Base-by-base conservation (phyloP, 805 yeast genomes). In the Suhomyces sp. region DNA sequence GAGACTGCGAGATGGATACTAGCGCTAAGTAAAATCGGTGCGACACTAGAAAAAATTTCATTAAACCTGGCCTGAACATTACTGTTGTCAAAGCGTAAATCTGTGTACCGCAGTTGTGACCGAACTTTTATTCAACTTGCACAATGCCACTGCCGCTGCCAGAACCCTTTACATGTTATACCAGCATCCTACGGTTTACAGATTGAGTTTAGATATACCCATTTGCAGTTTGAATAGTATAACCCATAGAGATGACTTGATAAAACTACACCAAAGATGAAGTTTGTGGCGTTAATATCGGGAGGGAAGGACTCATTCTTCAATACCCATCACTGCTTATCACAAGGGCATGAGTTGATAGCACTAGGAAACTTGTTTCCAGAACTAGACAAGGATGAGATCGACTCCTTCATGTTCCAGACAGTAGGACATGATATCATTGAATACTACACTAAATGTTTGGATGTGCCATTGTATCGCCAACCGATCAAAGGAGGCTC, bases 301-400 rank as follows among this genome's bases (percentile, higher is more conserved):
- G 98, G 98, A 4, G 98, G 98, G 0, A 93, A 93, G 53, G 98
- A 93, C 58, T 90, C 97, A 6, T 88, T 90, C 63, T 93, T 75
- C 58, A 93, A 90, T 54, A 79, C 91, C 11, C 63, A 88, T 24
- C 95, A 93, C 54, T 88, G 98, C 51, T 55, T 85, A n/a, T 71
- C 75, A 3, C 78, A 84, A 34, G 95, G 95, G 10, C 98, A 93
- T 62, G 85, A 86, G 48, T 65, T 93, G 5, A 77, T 77, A 0
- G 96, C 96, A 1, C 60, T 91, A 30, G 98, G 88, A 0, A 93
- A 93, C 51, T 59, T 93, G 42, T 77, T 79, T 50, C 96, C 96
- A 1, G 70, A 71, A 1, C 59, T 56, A 21, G 18, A 24, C 10
- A 50, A 68, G 47, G 62, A 61, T 46, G 98, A 93, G 57, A 63